A percentile compares a stretch with the other conserved stretches of the same genome.
Evolutionary conservation across 116 monocot species (phyloP).

Genomic region (Posidonia oceanica): DNA sequence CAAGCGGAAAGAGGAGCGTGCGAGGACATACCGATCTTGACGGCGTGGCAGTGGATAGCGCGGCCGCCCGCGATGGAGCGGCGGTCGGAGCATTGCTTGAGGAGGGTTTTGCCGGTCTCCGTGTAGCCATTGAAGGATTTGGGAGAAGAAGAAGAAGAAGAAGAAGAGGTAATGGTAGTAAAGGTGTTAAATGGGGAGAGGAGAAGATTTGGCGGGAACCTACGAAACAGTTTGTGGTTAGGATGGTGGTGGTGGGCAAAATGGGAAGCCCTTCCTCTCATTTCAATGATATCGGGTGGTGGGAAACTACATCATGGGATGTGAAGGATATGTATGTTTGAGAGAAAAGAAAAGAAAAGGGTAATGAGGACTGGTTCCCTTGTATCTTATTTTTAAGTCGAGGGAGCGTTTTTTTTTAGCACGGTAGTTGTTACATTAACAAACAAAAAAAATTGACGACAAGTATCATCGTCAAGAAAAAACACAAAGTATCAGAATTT

Average conservation of each 20-base stretch:
- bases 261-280: not conserved
- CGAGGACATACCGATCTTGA: conserved; percentile 25
- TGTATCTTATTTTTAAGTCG: too few species aligned
- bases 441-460: too few species aligned
- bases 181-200: not conserved
- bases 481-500: too few species aligned
- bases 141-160: not conserved
- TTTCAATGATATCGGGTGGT: not conserved
- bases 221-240: too few species aligned
- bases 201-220: not conserved
- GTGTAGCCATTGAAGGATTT: conserved; percentile 27
- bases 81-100: conserved; percentile 19
- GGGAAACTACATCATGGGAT: too few species aligned
- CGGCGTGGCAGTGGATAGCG: conserved; percentile 29
- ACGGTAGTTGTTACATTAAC: too few species aligned
- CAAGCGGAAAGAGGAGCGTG: conserved; percentile 14
- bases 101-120: conserved; percentile 32
- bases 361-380: too few species aligned
- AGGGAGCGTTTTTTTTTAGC: too few species aligned
- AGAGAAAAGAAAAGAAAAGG: too few species aligned
- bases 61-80: conserved; percentile 12
- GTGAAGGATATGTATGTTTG: too few species aligned
- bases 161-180: not conserved
- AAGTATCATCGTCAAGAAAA: too few species aligned
- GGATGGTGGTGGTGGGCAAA: too few species aligned